Conservation (phyloP, 78 protist genomes). For the Dictyostelium brefeldianum region DNA sequence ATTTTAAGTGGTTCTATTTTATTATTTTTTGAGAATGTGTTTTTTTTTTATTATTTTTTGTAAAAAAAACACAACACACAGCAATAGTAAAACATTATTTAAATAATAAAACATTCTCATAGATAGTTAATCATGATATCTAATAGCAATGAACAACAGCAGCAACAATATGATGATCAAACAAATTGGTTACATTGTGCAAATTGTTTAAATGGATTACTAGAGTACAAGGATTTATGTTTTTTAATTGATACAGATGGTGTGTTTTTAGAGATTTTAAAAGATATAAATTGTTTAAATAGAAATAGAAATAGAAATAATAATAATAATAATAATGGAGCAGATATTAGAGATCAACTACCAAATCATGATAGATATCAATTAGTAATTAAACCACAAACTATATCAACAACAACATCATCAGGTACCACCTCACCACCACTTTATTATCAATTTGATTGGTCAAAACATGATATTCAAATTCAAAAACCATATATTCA, state of each 20-base stretch:
- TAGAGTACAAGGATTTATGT: not conserved
- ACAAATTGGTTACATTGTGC: not conserved
- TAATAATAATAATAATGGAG: not conserved
- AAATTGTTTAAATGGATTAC: not conserved
- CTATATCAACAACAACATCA: not conserved
- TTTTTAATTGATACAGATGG: slow-evolving; percentile 7
- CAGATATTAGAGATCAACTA: slow-evolving; percentile 4
- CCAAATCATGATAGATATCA: not conserved
- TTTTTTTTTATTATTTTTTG: too few relatives aligned
- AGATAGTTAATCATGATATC: too few relatives aligned
- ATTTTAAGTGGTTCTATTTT: too few relatives aligned
- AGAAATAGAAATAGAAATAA: not conserved
- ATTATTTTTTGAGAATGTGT: too few relatives aligned
- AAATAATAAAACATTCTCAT: too few relatives aligned
- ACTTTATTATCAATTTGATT: not conserved
- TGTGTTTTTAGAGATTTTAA: not conserved
- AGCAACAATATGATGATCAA: not conserved
- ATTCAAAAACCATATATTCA: not conserved
- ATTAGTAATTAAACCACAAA: not conserved
- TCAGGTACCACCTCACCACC: not conserved
- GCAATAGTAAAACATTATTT: too few relatives aligned
- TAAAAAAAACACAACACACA: too few relatives aligned
- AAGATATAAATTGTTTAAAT: not conserved
- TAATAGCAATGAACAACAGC: too few relatives aligned
- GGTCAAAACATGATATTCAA: not conserved